Base-by-base conservation (phyloP, 768 basidiomycete genomes). In the Kwoniella sp. region DNA sequence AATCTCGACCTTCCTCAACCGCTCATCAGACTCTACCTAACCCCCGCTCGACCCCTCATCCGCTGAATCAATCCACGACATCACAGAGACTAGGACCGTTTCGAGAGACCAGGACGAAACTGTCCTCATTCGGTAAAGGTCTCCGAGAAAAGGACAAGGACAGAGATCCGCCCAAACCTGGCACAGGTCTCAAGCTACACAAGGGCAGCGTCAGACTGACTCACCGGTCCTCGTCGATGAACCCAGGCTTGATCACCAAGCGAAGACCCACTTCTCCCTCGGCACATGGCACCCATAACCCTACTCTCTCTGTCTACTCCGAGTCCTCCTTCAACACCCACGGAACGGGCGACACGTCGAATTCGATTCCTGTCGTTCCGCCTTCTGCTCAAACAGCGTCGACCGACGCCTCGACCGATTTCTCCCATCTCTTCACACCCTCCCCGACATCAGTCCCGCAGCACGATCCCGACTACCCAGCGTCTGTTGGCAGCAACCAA, bases 391-490 rank as follows among this genome's bases (percentile, higher is more conserved):
- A 51, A 9, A 56, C 54, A 1, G 61, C 30, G 29, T 37, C 60
- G 3, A 61, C 60, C 2, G 60, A 61, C 17, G n/a, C 31, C n/a
- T 53, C 51, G n/a, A 45, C 63, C 29, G 54, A 69, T 17, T 69
- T 69, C 26, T 25, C 58, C 12, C 52, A 65, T 17, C 68, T 69
- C 26, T 69, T 69, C 59, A 69, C 68, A 22, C 68, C 68, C 12
- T 52, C 66, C 17, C 25, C 61, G 2, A 45, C 41, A n/a, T n/a
- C n/a, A n/a, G n/a, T 17, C 11, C 41, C 41, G 41, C 37, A 12
- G 26, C 15, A 13, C 20, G 34, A 45, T 1, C 28, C 37, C 29
- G 45, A 53, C 13, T 62, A 66, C 31, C 55, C 69, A 3, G 41
- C 55, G 12, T 63, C 61, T 13, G 58, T 65, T 26, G 53, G 48